Base-by-base conservation (phyloP, 768 basidiomycete species). In the Tylopilus intermedius region DNA sequence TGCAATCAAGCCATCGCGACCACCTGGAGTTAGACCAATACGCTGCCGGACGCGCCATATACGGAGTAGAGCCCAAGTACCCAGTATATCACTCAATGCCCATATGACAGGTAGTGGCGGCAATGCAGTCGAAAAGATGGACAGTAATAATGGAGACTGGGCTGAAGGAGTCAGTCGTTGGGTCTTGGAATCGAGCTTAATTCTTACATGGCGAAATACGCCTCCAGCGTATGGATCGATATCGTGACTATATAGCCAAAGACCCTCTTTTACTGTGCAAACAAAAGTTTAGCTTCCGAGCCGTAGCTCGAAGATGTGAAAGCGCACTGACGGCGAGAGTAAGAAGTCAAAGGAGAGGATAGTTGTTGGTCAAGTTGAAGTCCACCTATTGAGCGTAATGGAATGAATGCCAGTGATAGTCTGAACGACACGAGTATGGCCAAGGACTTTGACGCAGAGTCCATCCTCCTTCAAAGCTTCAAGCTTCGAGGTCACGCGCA, bases 141-240 rank as follows among this genome's bases (percentile, higher is more conserved):
- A 78, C 18, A 95, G 78, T 53, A 83, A 76, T n/a, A 92, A 67
- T 6, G 90, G 92, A 0, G 91, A 93, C 93, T 94, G 54, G 8
- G 39, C 22, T 50, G 13, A 53, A 55, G 21, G 39, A 52, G 14
- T 55, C 53, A 51, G 24, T 2, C 6, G 10, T 21, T 37, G 13
- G 22, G 29, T 38, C n/a, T 39, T 38, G 18, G 30, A 38, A 46
- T 33, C n/a, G 44, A 11, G 32, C 33, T 33, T 37, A 10, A 10
- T 8, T 58, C 88, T 54, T 70, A 94, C 94, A 69, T 95, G 93
- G 63, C 85, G 80, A 65, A 95, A 91, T 9, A 83, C 72, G 5
- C 90, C 89, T 38, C 92, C 94, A 51, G 85, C 79, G 60, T 96
- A 97, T 29, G 94, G 94, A 65, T 94, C 82, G 22, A 90, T 72